Percentiles rank a stretch among this genome's conserved stretches.
These are phyloP conservation scores for Paramecium pentaurelia DNA, from an alignment of 73 alveolate species.

Conservation along the genomic window DNA sequence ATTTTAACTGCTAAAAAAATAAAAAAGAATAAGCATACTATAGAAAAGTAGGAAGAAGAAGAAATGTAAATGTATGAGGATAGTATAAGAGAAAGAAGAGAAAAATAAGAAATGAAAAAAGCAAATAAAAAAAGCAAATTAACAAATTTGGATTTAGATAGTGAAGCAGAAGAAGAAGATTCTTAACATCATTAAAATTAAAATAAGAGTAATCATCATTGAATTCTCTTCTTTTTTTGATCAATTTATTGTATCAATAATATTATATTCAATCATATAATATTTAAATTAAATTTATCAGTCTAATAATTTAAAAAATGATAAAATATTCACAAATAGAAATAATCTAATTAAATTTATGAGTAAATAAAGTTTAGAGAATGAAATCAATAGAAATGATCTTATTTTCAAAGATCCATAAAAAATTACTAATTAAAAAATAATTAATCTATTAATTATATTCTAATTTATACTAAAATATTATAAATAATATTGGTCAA, in stretches of 20 bases:
- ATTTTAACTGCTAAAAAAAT: slow-evolving; percentile 6
- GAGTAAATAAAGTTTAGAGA: too few species aligned
- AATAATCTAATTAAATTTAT: too few species aligned
- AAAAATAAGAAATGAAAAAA: not conserved
- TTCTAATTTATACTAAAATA: too few species aligned
- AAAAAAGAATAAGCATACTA: not conserved
- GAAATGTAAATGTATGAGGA: slow-evolving; percentile 8
- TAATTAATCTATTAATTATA: too few species aligned
- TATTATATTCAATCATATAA: too few species aligned
- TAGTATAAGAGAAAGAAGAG: slow-evolving; percentile 7
- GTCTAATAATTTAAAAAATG: not conserved
- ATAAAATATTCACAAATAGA: too few species aligned
- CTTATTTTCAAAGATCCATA: too few species aligned
- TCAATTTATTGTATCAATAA: not conserved
- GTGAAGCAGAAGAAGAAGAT: not conserved
- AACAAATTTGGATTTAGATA: not conserved
- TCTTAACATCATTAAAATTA: not conserved
- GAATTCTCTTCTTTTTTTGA: not conserved
- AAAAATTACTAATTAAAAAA: too few species aligned
- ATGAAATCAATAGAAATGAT: too few species aligned
- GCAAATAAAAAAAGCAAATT: not conserved
- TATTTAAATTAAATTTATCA: too few species aligned
- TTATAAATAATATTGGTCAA: too few species aligned
- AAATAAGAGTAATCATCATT: not conserved
- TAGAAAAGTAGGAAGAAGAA: not conserved